Evolutionary conservation across 2,329 filamentous ascomycete genomes (phyloP), one percentile per base, ranked within the genome.

Genomic region (Botrytis aclada): DNA sequence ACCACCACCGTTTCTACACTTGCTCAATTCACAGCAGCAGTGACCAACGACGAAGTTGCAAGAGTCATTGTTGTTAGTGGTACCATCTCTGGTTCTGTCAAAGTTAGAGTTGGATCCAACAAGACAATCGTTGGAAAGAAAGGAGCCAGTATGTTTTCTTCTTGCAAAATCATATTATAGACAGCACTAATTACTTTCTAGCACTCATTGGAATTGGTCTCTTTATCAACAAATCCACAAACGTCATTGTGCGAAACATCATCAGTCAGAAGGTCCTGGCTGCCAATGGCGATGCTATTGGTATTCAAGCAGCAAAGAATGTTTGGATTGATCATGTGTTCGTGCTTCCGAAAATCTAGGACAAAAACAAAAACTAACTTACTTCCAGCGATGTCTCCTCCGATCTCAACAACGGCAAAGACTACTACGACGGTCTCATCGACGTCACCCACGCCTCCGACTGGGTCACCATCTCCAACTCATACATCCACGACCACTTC

Each of bases 241-340:
- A 89, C 75, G 87, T 89, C 66, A 88, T 89, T 72, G 78, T 89
- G 66, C 86, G 85, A 64, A 89, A 89, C 81, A 79, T 89, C 54
- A 85, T 85, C 75, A 84, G 88, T 74, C 79, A 82, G 74, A 85
- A 87, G 72, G 84, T 88, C 1, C 81, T 83, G 10, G 80, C 82
- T 14, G 81, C 83, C 45, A 76, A 77, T 60, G 85, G 85, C 54
- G 88, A 89, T 78, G 85, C 56, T 12, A 83, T 89, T 70, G 83
- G 84, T 3, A 82, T 88, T 4, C 83, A 88, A 74, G 77, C 79
- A 3, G 81, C 83, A 1, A 83, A 79, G 7, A 86, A 86, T 71
- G 83, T 89, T 41, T 85, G 84, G 70, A 56, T 71, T 58, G 70
- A 71, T 25, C 51, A 72, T 66, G 45, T 71, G 61, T 66, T 66